These are phyloP conservation scores for Tetragonia tetragonoides DNA, from an alignment of 148 eudicot genomes.

Conservation along the genomic window DNA sequence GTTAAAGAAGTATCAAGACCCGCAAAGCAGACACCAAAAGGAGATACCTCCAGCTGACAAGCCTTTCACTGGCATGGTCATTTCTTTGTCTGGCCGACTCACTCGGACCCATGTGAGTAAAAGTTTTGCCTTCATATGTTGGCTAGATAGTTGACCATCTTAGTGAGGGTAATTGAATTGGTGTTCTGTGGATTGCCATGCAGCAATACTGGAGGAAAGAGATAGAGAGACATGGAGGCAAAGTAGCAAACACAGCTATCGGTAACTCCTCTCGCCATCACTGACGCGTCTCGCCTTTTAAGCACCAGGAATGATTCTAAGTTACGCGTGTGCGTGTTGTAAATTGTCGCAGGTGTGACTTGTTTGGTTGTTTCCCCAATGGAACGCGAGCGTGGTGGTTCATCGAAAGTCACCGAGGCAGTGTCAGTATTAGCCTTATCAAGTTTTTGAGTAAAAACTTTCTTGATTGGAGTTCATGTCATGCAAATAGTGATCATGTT, in stretches of 20 bases:
- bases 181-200: not conserved
- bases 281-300: not conserved
- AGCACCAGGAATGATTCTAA: not conserved
- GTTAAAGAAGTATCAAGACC: slow-evolving; percentile 51
- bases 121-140: not conserved
- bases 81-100: slow-evolving; percentile 69
- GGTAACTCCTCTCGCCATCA: slow-evolving; percentile 31
- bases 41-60: slow-evolving; percentile 42
- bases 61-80: slow-evolving; percentile 66
- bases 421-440: slow-evolving; percentile 42
- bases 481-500: no score
- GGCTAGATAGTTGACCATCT: not conserved
- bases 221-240: slow-evolving; percentile 77
- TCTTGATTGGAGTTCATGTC: no score
- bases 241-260: slow-evolving; percentile 60
- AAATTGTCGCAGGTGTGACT: slow-evolving; percentile 45
- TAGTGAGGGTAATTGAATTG: not conserved
- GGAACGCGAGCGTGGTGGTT: slow-evolving; percentile 79
- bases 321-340: not conserved
- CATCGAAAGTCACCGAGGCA: slow-evolving; percentile 75
- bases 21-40: slow-evolving; percentile 41
- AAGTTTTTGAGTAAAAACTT: not conserved
- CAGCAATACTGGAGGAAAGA: slow-evolving; percentile 71
- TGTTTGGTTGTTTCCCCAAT: slow-evolving; percentile 65
- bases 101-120: slow-evolving; percentile 60